Conservation (phyloP, 2,329 filamentous ascomycete genomes). For the Fusarium multiceps region DNA sequence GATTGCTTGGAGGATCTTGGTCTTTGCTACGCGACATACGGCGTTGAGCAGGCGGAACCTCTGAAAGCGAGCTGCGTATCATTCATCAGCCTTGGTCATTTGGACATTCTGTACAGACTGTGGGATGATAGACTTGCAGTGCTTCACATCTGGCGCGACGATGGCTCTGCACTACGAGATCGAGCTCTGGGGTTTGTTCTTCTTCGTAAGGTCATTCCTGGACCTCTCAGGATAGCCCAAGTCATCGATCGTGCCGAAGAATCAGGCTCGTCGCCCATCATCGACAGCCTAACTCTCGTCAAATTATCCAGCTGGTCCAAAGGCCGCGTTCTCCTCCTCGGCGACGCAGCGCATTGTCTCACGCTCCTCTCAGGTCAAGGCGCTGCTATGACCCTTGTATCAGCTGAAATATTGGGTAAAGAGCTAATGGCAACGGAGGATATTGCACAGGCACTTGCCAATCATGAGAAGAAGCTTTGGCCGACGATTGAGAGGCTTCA, state of each 20-base stretch:
- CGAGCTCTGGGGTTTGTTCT: not conserved
- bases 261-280: not conserved
- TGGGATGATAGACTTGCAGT: not conserved
- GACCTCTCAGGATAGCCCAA: not conserved
- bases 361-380: not conserved
- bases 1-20: not conserved
- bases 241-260: not conserved
- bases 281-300: not conserved
- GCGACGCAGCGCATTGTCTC: not conserved
- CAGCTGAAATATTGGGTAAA: accelerated
- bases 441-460: accelerated
- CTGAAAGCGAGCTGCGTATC: not conserved
- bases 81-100: not conserved
- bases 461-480: not conserved
- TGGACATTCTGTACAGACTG: not conserved
- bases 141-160: not conserved
- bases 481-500: not conserved
- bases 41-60: accelerated
- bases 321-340: not conserved
- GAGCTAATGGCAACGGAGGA: not conserved
- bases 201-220: not conserved
- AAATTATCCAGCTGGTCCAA: not conserved
- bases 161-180: not conserved
- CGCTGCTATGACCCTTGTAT: not conserved
- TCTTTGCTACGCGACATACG: not conserved